phyloP scores from a whole-genome alignment of 1,284 basidiomycete species.

The Cutaneotrichosporon mucoides region DNA sequence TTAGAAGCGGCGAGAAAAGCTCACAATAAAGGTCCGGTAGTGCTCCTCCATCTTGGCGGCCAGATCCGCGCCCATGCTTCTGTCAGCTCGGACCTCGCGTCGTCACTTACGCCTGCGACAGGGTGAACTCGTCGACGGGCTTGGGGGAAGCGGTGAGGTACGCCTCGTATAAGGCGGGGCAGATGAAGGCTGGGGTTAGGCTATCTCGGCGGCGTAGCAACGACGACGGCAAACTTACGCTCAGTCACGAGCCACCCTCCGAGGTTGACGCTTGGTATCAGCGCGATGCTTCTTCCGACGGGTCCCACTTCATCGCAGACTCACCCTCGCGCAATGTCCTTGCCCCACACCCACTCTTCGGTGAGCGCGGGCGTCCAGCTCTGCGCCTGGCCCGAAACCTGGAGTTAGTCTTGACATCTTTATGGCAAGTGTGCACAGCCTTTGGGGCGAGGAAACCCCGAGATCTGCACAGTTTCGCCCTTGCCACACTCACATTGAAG shows the following conservation, averaged over 20 bases:
- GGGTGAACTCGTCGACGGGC: conserved; percentile 72
- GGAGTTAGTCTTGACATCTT: background rate
- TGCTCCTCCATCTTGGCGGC: conserved; percentile 62
- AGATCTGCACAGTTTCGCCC: no score
- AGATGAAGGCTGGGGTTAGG: conserved; percentile 68
- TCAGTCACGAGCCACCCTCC: conserved; percentile 58
- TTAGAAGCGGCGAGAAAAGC: background rate
- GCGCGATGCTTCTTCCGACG: no score
- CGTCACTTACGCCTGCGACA: conserved; percentile 45
- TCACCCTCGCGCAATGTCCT: conserved; percentile 58
- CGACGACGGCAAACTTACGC: conserved; percentile 51
- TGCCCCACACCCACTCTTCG: conserved; percentile 74
- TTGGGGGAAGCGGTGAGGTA: conserved; percentile 16
- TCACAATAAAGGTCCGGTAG: conserved; percentile 63
- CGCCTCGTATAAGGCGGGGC: conserved; percentile 70
- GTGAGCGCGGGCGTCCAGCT: conserved; percentile 53
- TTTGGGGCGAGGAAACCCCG: no score
- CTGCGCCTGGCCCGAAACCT: conserved; percentile 16
- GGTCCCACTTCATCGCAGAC: background rate
- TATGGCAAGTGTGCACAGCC: no score
- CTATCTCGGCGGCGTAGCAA: conserved; percentile 54
- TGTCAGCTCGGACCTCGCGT: conserved; percentile 7
- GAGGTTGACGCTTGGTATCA: conserved; percentile 63
- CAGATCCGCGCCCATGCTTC: conserved; percentile 59
- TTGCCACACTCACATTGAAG: conserved; percentile 29